phyloP scores from a whole-genome alignment of 2,329 filamentous ascomycete species.

The Aspergillus puulaauensis region DNA sequence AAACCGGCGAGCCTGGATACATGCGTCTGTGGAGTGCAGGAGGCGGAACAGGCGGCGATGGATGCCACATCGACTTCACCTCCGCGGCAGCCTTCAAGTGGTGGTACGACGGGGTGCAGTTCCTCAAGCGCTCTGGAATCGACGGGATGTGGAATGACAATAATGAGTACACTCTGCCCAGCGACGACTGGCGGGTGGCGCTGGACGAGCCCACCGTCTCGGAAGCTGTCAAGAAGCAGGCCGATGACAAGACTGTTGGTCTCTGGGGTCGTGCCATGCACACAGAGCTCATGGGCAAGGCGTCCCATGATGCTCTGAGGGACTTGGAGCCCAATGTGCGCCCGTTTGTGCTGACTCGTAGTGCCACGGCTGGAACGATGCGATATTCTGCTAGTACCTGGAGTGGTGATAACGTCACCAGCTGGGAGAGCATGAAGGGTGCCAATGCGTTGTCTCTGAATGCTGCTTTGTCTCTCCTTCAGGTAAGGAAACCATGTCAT shows the following conservation, averaged over 20 bases:
- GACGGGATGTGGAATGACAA: constrained; percentile 80
- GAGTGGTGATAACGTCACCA: constrained; percentile 74
- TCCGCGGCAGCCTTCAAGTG: constrained; percentile 65
- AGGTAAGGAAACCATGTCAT: constrained; percentile 38
- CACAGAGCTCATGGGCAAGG: constrained; percentile 69
- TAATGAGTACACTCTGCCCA: constrained; percentile 69
- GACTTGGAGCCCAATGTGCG: constrained; percentile 59
- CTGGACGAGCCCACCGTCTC: constrained; percentile 48
- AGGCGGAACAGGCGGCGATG: constrained; percentile 67
- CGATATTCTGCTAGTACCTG: constrained; percentile 70
- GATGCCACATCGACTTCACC: constrained; percentile 72
- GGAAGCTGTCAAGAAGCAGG: constrained; percentile 36
- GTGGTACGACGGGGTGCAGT: constrained; percentile 69
- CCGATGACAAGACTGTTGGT: constrained; percentile 56
- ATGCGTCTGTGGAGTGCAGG: constrained; percentile 71
- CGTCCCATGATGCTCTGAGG: constrained; percentile 66
- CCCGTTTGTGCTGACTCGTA: constrained; percentile 69
- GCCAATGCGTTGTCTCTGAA: constrained; percentile 68
- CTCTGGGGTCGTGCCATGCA: constrained; percentile 69
- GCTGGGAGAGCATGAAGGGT: constrained; percentile 71
- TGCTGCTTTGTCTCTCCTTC: constrained; percentile 66
- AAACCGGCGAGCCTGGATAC: constrained; percentile 53
- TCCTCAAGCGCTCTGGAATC: constrained; percentile 62
- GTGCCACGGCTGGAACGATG: constrained; percentile 69
- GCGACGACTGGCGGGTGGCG: constrained; percentile 65